These are phyloP conservation scores for Colletotrichum melonis DNA, from an alignment of 2,329 filamentous ascomycete genomes.

Conservation along the genomic window DNA sequence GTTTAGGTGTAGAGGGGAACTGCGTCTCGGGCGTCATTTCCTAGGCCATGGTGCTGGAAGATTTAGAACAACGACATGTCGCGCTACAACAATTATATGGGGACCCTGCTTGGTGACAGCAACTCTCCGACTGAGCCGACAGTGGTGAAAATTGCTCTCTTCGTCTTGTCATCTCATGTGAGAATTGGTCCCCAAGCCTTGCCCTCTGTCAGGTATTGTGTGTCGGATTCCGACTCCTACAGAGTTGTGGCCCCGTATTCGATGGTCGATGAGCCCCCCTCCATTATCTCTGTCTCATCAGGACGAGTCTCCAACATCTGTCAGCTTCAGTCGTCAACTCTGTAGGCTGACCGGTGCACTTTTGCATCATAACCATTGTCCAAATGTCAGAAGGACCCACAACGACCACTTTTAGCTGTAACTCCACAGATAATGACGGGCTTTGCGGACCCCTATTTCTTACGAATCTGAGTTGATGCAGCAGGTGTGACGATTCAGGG, in stretches of 20 bases:
- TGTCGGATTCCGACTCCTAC: conserved; percentile 4
- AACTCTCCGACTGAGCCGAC: conserved; percentile 13
- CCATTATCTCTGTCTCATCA: background rate
- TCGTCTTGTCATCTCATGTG: background rate
- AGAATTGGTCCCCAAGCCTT: background rate
- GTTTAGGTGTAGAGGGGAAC: background rate
- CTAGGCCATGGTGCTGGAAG: conserved; percentile 2
- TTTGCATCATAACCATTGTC: conserved; percentile 15
- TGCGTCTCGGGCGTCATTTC: background rate
- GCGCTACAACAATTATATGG: conserved; percentile 5
- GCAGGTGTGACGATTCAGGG: background rate
- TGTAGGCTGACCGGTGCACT: background rate
- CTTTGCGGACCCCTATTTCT: background rate
- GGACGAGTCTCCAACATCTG: background rate
- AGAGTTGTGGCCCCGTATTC: conserved; percentile 1
- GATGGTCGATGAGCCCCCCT: background rate
- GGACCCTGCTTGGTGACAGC: conserved; percentile 9
- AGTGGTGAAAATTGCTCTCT: background rate
- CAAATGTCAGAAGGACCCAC: background rate
- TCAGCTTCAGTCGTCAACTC: background rate
- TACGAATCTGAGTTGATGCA: background rate
- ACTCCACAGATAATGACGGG: background rate
- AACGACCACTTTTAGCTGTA: background rate
- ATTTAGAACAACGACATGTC: background rate
- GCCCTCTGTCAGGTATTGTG: background rate